phyloP scores from a whole-genome alignment of 805 yeast species.

The Candida nonsorbophila region DNA sequence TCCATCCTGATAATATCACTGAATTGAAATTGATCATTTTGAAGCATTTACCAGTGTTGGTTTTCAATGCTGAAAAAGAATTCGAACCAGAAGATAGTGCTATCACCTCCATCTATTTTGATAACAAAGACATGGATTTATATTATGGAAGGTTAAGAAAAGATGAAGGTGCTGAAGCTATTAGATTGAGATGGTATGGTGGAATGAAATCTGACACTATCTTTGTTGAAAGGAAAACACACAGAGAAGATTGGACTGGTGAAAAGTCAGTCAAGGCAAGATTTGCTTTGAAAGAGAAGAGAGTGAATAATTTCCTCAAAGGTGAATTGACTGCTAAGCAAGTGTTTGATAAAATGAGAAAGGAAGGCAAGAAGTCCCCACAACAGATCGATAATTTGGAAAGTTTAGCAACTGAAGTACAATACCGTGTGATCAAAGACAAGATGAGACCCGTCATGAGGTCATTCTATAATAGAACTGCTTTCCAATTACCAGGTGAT shows the following conservation, averaged over 20 bases:
- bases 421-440: constrained; percentile 79
- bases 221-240: constrained; percentile 96
- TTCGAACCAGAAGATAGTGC: constrained; percentile 94
- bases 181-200: constrained; percentile 98
- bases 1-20: constrained; percentile 96
- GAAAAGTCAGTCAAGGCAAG: constrained; percentile 98
- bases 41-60: constrained; percentile 94
- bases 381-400: constrained; percentile 91
- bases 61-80: constrained; percentile 93
- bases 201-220: constrained; percentile 91
- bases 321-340: constrained; percentile 86
- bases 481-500: constrained; percentile 98
- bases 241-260: constrained; percentile 99
- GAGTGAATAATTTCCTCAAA: constrained; percentile 75
- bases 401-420: constrained; percentile 88
- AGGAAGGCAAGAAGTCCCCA: constrained; percentile 81
- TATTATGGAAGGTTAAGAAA: constrained; percentile 93
- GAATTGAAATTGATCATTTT: constrained; percentile 88
- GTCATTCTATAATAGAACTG: constrained; percentile 96
- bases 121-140: constrained; percentile 81
- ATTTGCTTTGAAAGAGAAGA: constrained; percentile 85
- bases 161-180: constrained; percentile 98
- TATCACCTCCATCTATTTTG: constrained; percentile 94
- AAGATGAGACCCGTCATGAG: constrained; percentile 91
- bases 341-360: constrained; percentile 87